Conservation (phyloP, 2,329 filamentous ascomycete genomes). For the Aspergillus glaucus region DNA sequence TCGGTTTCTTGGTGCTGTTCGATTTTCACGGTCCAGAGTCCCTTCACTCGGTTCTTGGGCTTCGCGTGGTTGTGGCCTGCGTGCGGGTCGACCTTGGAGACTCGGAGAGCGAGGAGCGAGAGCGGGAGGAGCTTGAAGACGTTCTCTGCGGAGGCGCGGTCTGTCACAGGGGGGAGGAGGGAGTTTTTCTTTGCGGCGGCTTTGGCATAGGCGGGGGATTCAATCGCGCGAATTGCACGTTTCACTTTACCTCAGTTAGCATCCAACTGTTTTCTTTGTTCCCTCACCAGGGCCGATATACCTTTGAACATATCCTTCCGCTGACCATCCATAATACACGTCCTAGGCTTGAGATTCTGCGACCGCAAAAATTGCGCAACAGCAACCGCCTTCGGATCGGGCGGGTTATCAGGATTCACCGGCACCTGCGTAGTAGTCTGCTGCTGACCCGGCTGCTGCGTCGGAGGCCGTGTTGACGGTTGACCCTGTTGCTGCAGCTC, state of each 20-base stretch:
- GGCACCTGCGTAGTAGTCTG: conserved; percentile 43
- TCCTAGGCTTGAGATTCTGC: conserved; percentile 82
- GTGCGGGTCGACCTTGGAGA: conserved; percentile 73
- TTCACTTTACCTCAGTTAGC: conserved; percentile 59
- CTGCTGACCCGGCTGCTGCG: conserved; percentile 21
- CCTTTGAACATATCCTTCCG: conserved; percentile 97
- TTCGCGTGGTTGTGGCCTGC: conserved; percentile 65
- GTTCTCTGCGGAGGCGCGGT: conserved; percentile 84
- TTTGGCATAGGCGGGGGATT: conserved; percentile 85
- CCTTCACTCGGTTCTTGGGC: conserved; percentile 79
- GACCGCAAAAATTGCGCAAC: conserved; percentile 79
- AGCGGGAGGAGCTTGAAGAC: conserved; percentile 91
- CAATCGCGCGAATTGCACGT: conserved; percentile 82
- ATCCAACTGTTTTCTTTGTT: not conserved
- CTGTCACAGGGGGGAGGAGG: conserved; percentile 77
- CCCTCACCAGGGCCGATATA: conserved; percentile 31
- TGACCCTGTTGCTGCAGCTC: conserved; percentile 32
- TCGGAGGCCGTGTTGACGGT: conserved; percentile 36
- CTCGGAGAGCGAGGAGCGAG: conserved; percentile 86
- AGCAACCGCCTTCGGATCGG: conserved; percentile 81
- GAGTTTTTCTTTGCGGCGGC: conserved; percentile 78
- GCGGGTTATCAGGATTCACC: conserved; percentile 51
- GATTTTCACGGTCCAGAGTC: conserved; percentile 90
- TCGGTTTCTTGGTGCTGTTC: conserved; percentile 83
- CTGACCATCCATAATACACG: conserved; percentile 90